Conservation (phyloP, 495 filamentous ascomycete species). For the Aspergillus nanangensis region DNA sequence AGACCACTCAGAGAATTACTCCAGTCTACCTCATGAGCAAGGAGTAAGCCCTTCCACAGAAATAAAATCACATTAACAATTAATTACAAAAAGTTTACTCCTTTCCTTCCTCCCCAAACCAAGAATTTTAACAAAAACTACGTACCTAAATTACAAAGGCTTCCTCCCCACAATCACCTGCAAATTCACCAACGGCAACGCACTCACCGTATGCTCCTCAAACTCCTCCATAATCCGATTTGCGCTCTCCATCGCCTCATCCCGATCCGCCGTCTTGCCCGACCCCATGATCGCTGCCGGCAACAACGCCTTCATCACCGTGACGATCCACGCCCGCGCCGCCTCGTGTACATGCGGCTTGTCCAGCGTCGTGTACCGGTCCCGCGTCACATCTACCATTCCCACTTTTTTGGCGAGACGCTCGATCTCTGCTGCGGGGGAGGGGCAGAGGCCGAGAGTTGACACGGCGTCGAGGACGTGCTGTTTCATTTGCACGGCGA, state of each 20-base stretch:
- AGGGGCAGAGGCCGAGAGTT: conserved; percentile 11
- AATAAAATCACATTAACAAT: too few relatives aligned
- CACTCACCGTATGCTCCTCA: conserved; percentile 9
- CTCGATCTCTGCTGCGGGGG: conserved; percentile 12
- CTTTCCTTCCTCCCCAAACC: too few relatives aligned
- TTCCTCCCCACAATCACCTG: conserved; percentile 17
- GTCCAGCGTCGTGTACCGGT: conserved; percentile 9
- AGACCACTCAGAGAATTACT: too few relatives aligned
- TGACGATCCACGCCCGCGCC: conserved; percentile 13
- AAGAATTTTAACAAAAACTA: neutral
- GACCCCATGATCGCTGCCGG: conserved; percentile 12
- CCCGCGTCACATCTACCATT: conserved; percentile 8
- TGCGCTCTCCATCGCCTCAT: conserved; percentile 10
- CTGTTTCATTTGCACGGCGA: conserved; percentile 7
- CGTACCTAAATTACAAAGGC: neutral
- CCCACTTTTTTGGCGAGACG: conserved; percentile 2
- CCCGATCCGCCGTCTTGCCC: conserved; percentile 10
- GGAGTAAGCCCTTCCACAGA: too few relatives aligned
- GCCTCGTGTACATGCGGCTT: conserved; percentile 10
- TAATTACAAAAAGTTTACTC: neutral
- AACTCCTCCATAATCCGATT: conserved; percentile 18
- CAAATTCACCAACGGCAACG: conserved; percentile 15
- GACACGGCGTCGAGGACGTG: conserved; percentile 10
- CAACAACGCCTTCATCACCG: conserved; percentile 13
- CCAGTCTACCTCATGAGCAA: too few relatives aligned